Base-by-base conservation (phyloP, 306 rosid genomes). In the Vicia villosa region DNA sequence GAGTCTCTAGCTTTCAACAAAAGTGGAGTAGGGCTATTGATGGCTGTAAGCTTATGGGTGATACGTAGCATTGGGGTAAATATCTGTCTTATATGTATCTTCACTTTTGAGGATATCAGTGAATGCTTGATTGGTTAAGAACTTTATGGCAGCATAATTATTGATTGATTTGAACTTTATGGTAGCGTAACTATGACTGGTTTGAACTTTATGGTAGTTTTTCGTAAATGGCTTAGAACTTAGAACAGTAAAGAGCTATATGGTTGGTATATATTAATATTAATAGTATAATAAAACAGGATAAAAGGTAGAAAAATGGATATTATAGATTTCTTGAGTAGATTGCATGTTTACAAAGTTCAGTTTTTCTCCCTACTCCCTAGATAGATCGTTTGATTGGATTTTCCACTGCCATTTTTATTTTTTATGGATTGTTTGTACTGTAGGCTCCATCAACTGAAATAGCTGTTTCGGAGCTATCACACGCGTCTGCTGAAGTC, bases 21-120 rank as follows among this genome's bases (percentile, higher is more conserved):
- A 83, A 91, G 91, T 43, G 99, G 99, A 71, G 96, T 94, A 1
- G 99, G 96, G 19, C 75, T 94, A n/a, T 74, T 94, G 83, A 94
- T 94, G 99, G 99, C 99, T 50, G 99, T 91, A 49, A 82, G 96
- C 87, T 81, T 94, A 74, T 91, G 99, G 99, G 86, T 80, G 57
- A 74, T 94, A 26, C 89, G 97, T 63, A 91, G 96, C 77, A 84
- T 94, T 74, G 97, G 97, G 89, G 99, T 94, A 86, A 73, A 73
- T 74, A 45, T 77, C 49, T 63, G 51, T 73, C 30, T 37, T 30
- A 43, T 51, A 12, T 14, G 14, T 37, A 58, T 59, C 55, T 66
- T 75, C 6, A 28, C 63, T 57, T 69, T 74, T 45, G 50, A 45
- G 66, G 62, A 66, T 60, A 60, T 12, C 28, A 9, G 40, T 63